Base-by-base conservation (phyloP, 352 stramenopile species). In the Phytophthora rubi region DNA sequence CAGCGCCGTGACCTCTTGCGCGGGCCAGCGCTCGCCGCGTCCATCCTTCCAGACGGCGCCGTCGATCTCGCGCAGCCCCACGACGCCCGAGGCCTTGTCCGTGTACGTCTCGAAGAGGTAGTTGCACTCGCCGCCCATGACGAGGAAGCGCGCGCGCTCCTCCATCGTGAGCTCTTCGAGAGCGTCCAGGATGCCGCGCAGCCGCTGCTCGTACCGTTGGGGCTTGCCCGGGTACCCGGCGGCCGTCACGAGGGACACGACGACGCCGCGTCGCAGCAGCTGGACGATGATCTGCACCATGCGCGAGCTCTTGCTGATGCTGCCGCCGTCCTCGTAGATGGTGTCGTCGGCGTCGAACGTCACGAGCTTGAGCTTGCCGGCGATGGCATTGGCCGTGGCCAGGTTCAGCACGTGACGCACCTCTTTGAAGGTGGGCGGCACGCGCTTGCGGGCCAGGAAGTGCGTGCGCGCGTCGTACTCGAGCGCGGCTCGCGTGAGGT, bases 41-140 rank as follows among this genome's bases (percentile, higher is more conserved):
- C 88, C 84, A 57, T 90, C 80, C 37, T 97, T 95, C 90, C 89
- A 97, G 21, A 83, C 30, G 21, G 66, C 58, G 6, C 83, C 81
- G 30, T 86, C 75, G 39, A 97, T 91, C 62, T 94, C 77, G 4
- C 82, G 78, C 32, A 96, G 71, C 23, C 71, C 83, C 18, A 93
- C 75, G 45, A 74, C 78, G 12, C 75, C 73, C 6, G 75, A 84
- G 6, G 55, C 62, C 26, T 65, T 65, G 55, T 86, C 53, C 28
- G 76, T 88, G 68, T 89, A 78, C 28, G 84, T 90, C 61, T 93
- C 88, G 10, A 93, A 76, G 13, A 99, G 79, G 71, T 99, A 99
- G 71, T 99, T 99, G 79, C 95, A 98, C 78, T 99, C 97, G 26
- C 97, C 97, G 53, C 97, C 97, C 91, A 99, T 98, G 59, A 99